A percentile compares a stretch with the other conserved stretches of the same genome.
Evolutionary conservation across 345 rosid species (phyloP).

Genomic region (Tarenaya hassleriana): DNA sequence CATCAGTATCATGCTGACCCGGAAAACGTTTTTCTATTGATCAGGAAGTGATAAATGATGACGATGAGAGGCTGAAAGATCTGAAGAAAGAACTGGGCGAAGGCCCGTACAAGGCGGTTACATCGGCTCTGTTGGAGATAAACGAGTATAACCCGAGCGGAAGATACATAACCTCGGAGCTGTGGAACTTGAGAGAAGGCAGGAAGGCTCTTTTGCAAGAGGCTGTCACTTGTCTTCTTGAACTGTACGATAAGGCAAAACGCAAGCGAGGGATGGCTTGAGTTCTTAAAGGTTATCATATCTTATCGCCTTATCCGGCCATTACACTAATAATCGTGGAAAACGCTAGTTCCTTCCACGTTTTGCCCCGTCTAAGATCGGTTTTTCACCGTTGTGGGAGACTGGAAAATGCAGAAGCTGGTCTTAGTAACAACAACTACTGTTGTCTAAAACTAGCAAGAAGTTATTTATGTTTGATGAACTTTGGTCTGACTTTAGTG

Average conservation of each 20-base stretch:
- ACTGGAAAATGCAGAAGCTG: background rate
- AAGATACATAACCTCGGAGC: slow-evolving; percentile 64
- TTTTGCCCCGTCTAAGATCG: slow-evolving; percentile 4
- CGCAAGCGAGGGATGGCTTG: slow-evolving; percentile 28
- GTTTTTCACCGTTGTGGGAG: background rate
- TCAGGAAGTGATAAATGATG: slow-evolving; percentile 62
- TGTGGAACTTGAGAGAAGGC: slow-evolving; percentile 69
- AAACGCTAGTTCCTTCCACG: background rate
- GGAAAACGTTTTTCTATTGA: slow-evolving; percentile 10
- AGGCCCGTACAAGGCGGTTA: slow-evolving; percentile 53
- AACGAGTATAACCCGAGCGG: slow-evolving; percentile 94
- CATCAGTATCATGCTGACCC: background rate
- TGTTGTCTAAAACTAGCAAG: too few relatives aligned
- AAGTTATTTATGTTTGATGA: background rate
- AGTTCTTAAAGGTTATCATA: slow-evolving; percentile 26
- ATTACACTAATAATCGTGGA: slow-evolving; percentile 12
- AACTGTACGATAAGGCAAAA: slow-evolving; percentile 39
- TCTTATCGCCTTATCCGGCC: background rate
- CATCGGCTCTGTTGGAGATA: slow-evolving; percentile 57
- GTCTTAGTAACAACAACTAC: background rate
- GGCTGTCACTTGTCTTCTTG: slow-evolving; percentile 49
- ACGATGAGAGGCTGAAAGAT: slow-evolving; percentile 57
- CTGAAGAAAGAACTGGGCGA: slow-evolving; percentile 54
- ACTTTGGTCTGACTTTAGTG: background rate
- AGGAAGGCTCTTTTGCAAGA: slow-evolving; percentile 62